Evolutionary conservation across 176 grass and related monocot genomes (phyloP), one percentile per base, ranked within the genome.

Genomic region (Avena sativa): DNA sequence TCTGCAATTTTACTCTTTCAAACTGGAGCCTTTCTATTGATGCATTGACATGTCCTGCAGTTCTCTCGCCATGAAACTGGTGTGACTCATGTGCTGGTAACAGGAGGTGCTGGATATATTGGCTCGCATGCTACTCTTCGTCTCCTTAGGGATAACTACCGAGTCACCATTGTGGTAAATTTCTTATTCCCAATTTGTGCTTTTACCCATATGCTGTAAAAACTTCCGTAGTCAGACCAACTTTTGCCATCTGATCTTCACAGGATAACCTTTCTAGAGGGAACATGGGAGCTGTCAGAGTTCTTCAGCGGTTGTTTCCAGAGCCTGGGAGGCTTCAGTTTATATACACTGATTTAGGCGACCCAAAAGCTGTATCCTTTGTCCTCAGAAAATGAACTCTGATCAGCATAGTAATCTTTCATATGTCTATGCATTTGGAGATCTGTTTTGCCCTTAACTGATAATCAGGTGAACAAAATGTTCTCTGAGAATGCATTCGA

Each of bases 91-190:
- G 94, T 99, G 79, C 86, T 99, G 86, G 97, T 99, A n/a, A 99
- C 94, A 50, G 97, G 97, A 50, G 94, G 97, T 40, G 97, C 97
- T 90, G 97, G 97, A 53, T 99, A 67, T 70, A 96, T 99, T 84
- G 97, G 97, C 2, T 99, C 97, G 0, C 97, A 99, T 91, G 97
- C 94, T 87, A 90, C 97, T 70, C 92, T 99, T 89, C 92, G 94
- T 60, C 89, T 99, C 58, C 93, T 99, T 77, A 92, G 71, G 73
- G 97, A 99, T 55, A 91, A 90, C 1, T 94, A 96, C 83, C 90
- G 97, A 80, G 97, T 99, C 80, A 96, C 97, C 66, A 99, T 99
- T 90, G 97, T 99, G 97, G 97, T 99, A 96, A 88, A 88, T 88
- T 66, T 81, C 21, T 84, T 80, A 46, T 85, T 74, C 43, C 20